Conservation (phyloP, 352 stramenopile species). For the Phytopythium delawarense region DNA sequence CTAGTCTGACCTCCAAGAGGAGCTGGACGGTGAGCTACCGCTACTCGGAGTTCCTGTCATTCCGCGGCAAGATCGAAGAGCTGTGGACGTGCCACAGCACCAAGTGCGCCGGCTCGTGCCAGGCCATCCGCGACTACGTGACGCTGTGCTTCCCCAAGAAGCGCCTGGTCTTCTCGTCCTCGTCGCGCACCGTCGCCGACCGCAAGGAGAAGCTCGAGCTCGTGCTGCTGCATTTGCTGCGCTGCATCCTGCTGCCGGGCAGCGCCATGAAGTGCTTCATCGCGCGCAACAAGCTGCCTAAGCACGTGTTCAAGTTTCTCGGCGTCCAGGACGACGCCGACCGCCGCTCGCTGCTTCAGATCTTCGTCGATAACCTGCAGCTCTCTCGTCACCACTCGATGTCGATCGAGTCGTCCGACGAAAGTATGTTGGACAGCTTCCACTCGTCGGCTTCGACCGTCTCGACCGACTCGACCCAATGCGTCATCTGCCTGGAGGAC, state of each 20-base stretch:
- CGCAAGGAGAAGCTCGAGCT: constrained; percentile 58
- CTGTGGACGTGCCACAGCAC: constrained; percentile 44
- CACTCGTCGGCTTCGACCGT: constrained; percentile 34
- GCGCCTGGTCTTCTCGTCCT: constrained; percentile 35
- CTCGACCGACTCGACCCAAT: constrained; percentile 31
- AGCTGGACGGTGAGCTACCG: constrained; percentile 52
- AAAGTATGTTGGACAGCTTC: constrained; percentile 17
- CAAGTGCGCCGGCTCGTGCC: constrained; percentile 61
- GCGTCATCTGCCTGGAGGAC: constrained; percentile 49
- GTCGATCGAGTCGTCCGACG: constrained; percentile 10
- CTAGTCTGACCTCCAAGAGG: constrained; percentile 39
- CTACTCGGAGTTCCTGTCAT: constrained; percentile 58
- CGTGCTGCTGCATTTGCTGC: constrained; percentile 59
- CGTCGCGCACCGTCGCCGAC: constrained; percentile 29
- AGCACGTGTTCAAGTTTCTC: constrained; percentile 58
- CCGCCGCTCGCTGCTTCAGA: constrained; percentile 58
- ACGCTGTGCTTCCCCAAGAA: constrained; percentile 57
- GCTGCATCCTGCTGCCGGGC: constrained; percentile 54
- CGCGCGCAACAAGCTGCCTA: constrained; percentile 40
- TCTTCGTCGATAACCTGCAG: constrained; percentile 65
- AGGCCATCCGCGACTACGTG: constrained; percentile 65
- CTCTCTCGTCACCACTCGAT: constrained; percentile 26
- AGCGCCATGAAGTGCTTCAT: constrained; percentile 67
- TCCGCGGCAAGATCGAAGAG: constrained; percentile 44
- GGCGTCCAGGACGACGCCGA: constrained; percentile 44